phyloP scores from a whole-genome alignment of 2,329 filamentous ascomycete genomes.

The Aspergillus pseudoviridinutans region DNA sequence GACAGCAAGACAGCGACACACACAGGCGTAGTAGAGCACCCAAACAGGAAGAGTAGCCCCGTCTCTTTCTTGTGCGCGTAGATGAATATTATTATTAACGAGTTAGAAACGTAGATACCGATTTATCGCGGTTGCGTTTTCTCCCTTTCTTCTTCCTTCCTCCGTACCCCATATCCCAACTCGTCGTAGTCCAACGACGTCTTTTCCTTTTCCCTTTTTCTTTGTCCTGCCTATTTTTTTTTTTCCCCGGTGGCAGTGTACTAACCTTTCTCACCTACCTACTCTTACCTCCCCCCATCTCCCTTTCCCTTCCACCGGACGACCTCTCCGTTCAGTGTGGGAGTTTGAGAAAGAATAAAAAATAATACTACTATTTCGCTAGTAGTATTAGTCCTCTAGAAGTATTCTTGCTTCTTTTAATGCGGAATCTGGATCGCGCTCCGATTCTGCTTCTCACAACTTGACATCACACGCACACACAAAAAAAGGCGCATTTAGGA shows the following conservation, averaged over 20 bases:
- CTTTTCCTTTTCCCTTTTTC: neutral
- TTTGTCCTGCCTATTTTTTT: neutral
- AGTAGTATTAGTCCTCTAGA: constrained; percentile 16
- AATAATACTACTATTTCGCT: constrained; percentile 2
- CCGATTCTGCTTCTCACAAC: constrained; percentile 12
- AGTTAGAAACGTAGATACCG: neutral
- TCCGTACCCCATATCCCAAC: neutral
- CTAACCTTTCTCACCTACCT: neutral
- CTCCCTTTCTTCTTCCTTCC: neutral
- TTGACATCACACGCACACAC: constrained; percentile 11
- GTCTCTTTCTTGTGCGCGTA: too few relatives aligned
- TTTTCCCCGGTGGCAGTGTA: neutral
- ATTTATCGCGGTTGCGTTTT: neutral
- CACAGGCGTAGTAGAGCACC: neutral
- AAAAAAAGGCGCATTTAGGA: constrained; percentile 4
- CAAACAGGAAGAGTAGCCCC: neutral
- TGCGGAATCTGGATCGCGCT: constrained; percentile 20
- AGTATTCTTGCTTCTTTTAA: constrained; percentile 15
- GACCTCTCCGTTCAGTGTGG: constrained; percentile 1
- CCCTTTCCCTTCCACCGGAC: constrained; percentile 5
- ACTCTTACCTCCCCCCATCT: neutral
- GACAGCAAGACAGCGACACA: neutral
- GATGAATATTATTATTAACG: neutral
- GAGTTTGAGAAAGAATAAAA: constrained; percentile 1
- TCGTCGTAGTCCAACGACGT: neutral